These are phyloP conservation scores for Lachancea quebecensis DNA, from an alignment of 805 yeast species.

Conservation along the genomic window DNA sequence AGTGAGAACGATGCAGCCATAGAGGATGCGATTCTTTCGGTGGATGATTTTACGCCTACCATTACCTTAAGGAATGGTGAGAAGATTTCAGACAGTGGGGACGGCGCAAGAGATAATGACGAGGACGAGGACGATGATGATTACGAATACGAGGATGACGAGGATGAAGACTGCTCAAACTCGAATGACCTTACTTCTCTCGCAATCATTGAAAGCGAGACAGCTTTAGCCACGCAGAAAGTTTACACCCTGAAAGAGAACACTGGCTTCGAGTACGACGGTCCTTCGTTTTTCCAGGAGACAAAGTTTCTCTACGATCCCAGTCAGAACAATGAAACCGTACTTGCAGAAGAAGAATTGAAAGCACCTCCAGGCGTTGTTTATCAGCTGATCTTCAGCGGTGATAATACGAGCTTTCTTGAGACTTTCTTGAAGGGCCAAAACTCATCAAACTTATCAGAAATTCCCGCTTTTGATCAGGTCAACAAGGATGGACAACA, in stretches of 20 bases:
- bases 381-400: conserved; percentile 64
- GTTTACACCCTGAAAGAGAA: conserved; percentile 35
- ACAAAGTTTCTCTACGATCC: conserved; percentile 45
- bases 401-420: conserved; percentile 39
- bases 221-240: conserved; percentile 10
- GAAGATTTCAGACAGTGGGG: conserved; percentile 9
- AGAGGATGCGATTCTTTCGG: conserved; percentile 38
- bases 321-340: conserved; percentile 41
- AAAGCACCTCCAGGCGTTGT: conserved; percentile 74
- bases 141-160: conserved; percentile 31
- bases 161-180: conserved; percentile 21
- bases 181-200: conserved; percentile 16
- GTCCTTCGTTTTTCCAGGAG: conserved; percentile 58
- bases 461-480: conserved; percentile 29
- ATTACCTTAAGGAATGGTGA: neutral
- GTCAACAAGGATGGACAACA: conserved; percentile 36
- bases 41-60: conserved; percentile 34
- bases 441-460: conserved; percentile 33
- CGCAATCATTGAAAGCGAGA: conserved; percentile 17
- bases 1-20: conserved; percentile 21
- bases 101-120: conserved; percentile 15
- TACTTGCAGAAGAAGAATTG: conserved; percentile 45
- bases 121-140: conserved; percentile 16
- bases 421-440: conserved; percentile 36
- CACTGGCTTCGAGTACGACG: conserved; percentile 43